A percentile compares a stretch with the other conserved stretches of the same genome.
These are phyloP conservation scores for Cicer judaicum DNA, from an alignment of 306 rosid genomes.

Conservation along the genomic window DNA sequence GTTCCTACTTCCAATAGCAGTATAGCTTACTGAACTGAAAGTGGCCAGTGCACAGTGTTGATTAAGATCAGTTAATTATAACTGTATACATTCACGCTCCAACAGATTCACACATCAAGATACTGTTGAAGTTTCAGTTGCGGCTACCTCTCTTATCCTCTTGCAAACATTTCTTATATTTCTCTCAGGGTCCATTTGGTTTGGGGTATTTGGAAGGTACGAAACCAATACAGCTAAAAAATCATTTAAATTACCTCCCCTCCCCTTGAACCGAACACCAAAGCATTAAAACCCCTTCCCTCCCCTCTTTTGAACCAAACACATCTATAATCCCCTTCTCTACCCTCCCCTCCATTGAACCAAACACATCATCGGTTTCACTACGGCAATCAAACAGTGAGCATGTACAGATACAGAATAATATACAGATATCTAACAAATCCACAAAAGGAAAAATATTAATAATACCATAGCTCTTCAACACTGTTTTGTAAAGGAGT, in stretches of 20 bases:
- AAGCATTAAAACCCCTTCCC: no score
- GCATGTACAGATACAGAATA: constrained; percentile 7
- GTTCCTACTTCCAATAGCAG: neutral
- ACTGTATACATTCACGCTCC: neutral
- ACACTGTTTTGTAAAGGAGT: constrained; percentile 98
- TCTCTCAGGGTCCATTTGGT: neutral
- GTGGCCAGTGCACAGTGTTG: constrained; percentile 17
- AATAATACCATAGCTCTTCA: constrained; percentile 92
- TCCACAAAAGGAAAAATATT: constrained; percentile 27
- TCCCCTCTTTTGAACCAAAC: no score
- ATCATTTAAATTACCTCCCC: no score
- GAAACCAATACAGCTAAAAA: no score
- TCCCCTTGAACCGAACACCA: no score
- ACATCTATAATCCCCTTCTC: no score
- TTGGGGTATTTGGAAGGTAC: no score
- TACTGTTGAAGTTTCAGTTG: constrained; percentile 18
- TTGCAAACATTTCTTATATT: constrained; percentile 9
- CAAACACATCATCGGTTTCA: neutral
- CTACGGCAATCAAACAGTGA: neutral
- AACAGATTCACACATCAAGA: constrained; percentile 16
- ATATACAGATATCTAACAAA: constrained; percentile 2
- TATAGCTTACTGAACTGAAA: constrained; percentile 17
- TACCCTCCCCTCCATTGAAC: no score
- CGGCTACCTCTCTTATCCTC: neutral
- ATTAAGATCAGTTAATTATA: constrained; percentile 13